Base-by-base conservation (phyloP, 2,329 filamentous ascomycete species). In the Fusarium brachygibbosum region DNA sequence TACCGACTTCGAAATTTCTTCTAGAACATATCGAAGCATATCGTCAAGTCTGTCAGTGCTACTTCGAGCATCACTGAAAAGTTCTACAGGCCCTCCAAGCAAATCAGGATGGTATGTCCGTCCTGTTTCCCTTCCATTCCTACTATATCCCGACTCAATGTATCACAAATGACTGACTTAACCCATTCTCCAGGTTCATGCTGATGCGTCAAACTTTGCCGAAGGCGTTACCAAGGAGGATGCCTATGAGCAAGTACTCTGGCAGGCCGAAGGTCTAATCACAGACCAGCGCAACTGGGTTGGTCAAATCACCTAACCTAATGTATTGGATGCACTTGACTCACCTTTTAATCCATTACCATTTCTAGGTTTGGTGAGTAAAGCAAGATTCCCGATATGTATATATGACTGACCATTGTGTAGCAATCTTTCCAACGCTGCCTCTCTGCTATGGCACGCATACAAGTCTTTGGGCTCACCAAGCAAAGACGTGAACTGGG, bases 251-350 rank as follows among this genome's bases (percentile, higher is more conserved):
- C 92, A 94, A 74, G 88, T 95, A 3, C 80, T 94, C 14, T 83
- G 90, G 52, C 90, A 94, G 76, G 89, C 91, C 1, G 84, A 87
- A 66, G 88, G 88, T 2, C 82, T 96, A 2, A 89, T 93, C 70
- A 85, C 89, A 25, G 91, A 85, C 9, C 92, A 95, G 77, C 85
- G 89, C 51, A 94, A 95, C 75, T 95, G 93, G 93, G 92, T 94
- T 80, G 71, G 85, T 75, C 21, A 25, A 46, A 68, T 25, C 31
- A 10, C 37, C 28, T 45, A 42, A 10, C 37, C 28, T 45, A 42
- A 17, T 21, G 46, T 28, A 28, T 35, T 45, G 40, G 16, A 57
- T 46, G 40, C 38, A 40, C 41, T 66, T 59, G 61, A 63, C 70
- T 74, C 23, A 72, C 59, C 19, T 28, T 52, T 52, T 42, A 40